phyloP scores from a whole-genome alignment of 345 rosid genomes.

The Atalantia buxifolia region DNA sequence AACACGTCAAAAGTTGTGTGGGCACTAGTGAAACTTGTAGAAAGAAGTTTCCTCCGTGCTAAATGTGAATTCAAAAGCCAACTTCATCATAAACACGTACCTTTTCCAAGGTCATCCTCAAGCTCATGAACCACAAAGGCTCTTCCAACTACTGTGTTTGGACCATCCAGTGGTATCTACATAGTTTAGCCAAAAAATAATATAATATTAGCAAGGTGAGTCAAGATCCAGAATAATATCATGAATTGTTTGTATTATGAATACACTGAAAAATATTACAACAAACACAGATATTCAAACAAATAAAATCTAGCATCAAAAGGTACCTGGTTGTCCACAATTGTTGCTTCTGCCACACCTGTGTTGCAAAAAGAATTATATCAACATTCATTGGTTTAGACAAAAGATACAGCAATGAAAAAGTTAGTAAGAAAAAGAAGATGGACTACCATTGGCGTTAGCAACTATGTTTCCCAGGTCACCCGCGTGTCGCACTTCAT shows the following conservation, averaged over 20 bases:
- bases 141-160: constrained; percentile 79
- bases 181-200: constrained; percentile 15
- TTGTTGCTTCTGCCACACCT: constrained; percentile 94
- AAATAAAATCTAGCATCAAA: constrained; percentile 1
- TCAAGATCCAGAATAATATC: neutral
- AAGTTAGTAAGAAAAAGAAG: constrained; percentile 3
- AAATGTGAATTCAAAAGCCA: neutral
- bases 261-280: neutral
- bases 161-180: constrained; percentile 81
- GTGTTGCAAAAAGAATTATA: constrained; percentile 20
- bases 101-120: constrained; percentile 96
- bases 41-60: neutral
- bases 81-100: constrained; percentile 27
- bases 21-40: neutral
- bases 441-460: constrained; percentile 68
- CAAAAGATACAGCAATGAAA: neutral
- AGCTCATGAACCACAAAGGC: constrained; percentile 97
- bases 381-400: neutral
- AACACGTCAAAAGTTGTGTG: neutral
- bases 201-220: neutral
- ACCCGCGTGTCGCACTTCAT: constrained; percentile 97
- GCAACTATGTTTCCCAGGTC: constrained; percentile 99
- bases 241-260: neutral
- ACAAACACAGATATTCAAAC: neutral
- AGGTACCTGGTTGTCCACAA: constrained; percentile 72